Conservation (phyloP, 495 filamentous ascomycete genomes). For the Parachaetomium inaequale region DNA sequence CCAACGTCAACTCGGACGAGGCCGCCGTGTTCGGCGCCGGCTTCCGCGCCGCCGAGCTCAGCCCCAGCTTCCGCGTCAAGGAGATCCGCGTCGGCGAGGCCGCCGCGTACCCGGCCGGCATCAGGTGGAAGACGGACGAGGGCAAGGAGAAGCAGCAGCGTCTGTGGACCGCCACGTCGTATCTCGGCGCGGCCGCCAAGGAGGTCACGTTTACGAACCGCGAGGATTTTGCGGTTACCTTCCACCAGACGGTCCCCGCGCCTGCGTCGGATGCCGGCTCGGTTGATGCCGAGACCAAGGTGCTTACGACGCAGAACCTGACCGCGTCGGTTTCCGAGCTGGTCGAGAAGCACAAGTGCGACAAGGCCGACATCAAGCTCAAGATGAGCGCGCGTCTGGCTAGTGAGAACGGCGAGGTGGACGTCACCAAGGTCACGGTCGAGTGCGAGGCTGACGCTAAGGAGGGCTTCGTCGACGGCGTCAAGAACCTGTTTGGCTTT, state of each 20-base stretch:
- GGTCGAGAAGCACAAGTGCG: conserved; percentile 71
- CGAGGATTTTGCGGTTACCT: conserved; percentile 76
- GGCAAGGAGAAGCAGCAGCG: conserved; percentile 55
- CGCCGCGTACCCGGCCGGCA: conserved; percentile 65
- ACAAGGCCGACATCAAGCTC: conserved; percentile 69
- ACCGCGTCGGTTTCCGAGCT: conserved; percentile 75
- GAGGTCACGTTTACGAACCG: conserved; percentile 82
- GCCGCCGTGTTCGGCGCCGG: conserved; percentile 94
- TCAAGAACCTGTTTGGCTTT: conserved; percentile 93
- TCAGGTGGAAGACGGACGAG: conserved; percentile 70
- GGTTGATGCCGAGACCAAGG: conserved; percentile 48
- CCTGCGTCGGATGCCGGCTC: conserved; percentile 29
- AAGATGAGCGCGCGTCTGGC: conserved; percentile 72
- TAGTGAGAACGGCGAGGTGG: conserved; percentile 74
- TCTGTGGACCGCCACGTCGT: conserved; percentile 76
- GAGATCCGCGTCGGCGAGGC: conserved; percentile 80
- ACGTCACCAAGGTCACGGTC: conserved; percentile 67
- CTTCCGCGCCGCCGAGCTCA: conserved; percentile 87
- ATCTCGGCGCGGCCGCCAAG: conserved; percentile 71
- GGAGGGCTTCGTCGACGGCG: conserved; percentile 79
- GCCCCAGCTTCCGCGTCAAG: conserved; percentile 93
- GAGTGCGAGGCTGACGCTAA: conserved; percentile 80
- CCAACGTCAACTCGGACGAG: conserved; percentile 96
- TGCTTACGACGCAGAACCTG: conserved; percentile 72
- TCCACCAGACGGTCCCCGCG: conserved; percentile 67